Evolutionary conservation across 345 rosid species (phyloP), one percentile per base, ranked within the genome.

Genomic region (Ailanthus altissimus): DNA sequence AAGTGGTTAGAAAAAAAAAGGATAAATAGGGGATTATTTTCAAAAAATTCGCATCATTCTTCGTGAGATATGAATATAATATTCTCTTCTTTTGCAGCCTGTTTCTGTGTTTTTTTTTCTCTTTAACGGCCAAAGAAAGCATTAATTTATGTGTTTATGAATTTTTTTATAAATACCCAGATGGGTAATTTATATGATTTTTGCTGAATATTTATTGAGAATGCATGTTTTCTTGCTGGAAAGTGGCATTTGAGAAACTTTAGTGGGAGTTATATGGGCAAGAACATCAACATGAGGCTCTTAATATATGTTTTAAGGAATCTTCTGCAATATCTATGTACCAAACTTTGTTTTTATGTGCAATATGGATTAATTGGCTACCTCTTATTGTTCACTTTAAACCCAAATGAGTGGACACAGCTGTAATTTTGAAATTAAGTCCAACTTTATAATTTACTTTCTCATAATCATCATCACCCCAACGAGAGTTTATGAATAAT

Each of bases 311-410:
- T 32, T 12, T n/a, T 16, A 5, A 26, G 28, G 47, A 72, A 60
- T 74, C 18, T 74, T 62, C 4, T 49, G 51, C 60, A 62, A 49
- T 32, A 74, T 62, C 68, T 10, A 74, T 62, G 50, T 6, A 60
- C 45, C n/a, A 58, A 42, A 59, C 46, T 40, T 28, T 53, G 73
- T 59, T 69, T 69, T 50, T 12, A 20, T 70, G 25, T 38, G 25
- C 6, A 28, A 60, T 69, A 14, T 50, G 45, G 26, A 51, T 53
- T 70, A 16, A 20, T 26, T n/a, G 75, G 63, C 18, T 20, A 21
- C 13, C 40, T 71, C 56, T n/a, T 23, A 21, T 11, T 53, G 28
- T 46, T 6, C 20, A 47, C 32, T 32, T 73, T 73, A 25, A 63
- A 63, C 25, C 70, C 45, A 43, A 53, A 45, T 36, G 38, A 60